These are phyloP conservation scores for Anastatica hierochuntica DNA, from an alignment of 345 rosid species.

Conservation along the genomic window DNA sequence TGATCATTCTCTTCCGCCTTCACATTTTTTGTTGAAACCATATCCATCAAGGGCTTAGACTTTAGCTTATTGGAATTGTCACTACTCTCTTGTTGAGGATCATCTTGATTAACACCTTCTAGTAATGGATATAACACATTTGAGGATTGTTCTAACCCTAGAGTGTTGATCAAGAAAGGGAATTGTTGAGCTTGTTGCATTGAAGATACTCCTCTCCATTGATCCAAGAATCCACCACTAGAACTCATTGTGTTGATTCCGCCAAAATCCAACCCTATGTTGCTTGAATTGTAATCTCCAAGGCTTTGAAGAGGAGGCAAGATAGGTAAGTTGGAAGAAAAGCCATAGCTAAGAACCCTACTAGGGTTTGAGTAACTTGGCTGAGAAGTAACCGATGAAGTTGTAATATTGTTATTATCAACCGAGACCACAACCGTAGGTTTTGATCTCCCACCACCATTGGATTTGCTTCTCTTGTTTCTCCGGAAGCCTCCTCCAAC, in stretches of 20 bases:
- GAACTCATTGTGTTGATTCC: constrained; percentile 10
- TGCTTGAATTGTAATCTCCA: constrained; percentile 21
- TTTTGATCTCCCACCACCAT: constrained; percentile 14
- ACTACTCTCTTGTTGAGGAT: constrained; percentile 9
- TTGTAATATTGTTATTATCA: constrained; percentile 10
- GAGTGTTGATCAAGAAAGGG: constrained; percentile 24
- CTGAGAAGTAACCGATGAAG: constrained; percentile 15
- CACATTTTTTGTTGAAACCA: constrained; percentile 12
- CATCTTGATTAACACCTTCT: constrained; percentile 11
- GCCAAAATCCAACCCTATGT: constrained; percentile 20
- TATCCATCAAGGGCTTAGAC: constrained; percentile 20
- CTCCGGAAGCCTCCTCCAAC: constrained; percentile 82
- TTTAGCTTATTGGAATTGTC: constrained; percentile 10
- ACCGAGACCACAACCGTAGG: no score
- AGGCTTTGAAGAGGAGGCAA: constrained; percentile 17
- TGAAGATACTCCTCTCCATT: constrained; percentile 24
- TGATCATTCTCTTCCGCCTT: constrained; percentile 22
- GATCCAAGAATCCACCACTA: constrained; percentile 15
- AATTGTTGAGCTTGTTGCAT: constrained; percentile 21
- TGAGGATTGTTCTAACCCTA: constrained; percentile 15
- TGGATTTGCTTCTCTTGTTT: constrained; percentile 56
- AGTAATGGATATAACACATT: constrained; percentile 13
- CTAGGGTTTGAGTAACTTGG: constrained; percentile 30
- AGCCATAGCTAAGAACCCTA: constrained; percentile 18
- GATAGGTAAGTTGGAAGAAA: constrained; percentile 12